phyloP scores from a whole-genome alignment of 495 filamentous ascomycete species.

The Hypoxylon crocopeplum region DNA sequence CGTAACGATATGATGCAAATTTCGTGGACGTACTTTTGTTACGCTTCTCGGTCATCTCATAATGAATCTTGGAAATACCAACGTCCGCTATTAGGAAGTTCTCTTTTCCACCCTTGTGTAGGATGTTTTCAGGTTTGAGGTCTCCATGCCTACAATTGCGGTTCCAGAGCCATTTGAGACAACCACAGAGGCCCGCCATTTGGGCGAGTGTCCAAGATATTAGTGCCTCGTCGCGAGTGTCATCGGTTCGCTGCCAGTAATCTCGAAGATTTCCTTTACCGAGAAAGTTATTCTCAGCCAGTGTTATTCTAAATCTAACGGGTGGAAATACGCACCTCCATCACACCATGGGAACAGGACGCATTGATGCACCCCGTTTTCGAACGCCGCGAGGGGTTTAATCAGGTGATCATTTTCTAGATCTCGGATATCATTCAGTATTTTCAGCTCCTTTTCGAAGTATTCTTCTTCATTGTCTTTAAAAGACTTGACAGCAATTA shows the following conservation, averaged over 20 bases:
- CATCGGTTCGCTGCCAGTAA: background rate
- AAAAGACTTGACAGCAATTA: background rate
- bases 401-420: background rate
- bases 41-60: background rate
- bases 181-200: background rate
- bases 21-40: conserved; percentile 4
- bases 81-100: conserved; percentile 10
- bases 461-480: background rate
- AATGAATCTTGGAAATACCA: conserved; percentile 6
- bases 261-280: background rate
- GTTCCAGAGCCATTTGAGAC: background rate
- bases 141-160: conserved; percentile 15
- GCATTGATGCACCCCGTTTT: background rate
- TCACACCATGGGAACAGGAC: background rate
- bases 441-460: background rate
- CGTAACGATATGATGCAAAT: conserved; percentile 12
- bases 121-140: conserved; percentile 30
- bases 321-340: background rate
- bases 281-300: background rate
- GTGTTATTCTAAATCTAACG: background rate
- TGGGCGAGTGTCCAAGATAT: background rate
- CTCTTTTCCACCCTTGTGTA: background rate
- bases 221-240: background rate
- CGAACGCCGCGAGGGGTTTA: conserved; percentile 2
- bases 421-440: background rate